A percentile compares a stretch with the other conserved stretches of the same genome.
phyloP scores from a whole-genome alignment of 768 basidiomycete species.

The Kwoniella botswanensis region DNA sequence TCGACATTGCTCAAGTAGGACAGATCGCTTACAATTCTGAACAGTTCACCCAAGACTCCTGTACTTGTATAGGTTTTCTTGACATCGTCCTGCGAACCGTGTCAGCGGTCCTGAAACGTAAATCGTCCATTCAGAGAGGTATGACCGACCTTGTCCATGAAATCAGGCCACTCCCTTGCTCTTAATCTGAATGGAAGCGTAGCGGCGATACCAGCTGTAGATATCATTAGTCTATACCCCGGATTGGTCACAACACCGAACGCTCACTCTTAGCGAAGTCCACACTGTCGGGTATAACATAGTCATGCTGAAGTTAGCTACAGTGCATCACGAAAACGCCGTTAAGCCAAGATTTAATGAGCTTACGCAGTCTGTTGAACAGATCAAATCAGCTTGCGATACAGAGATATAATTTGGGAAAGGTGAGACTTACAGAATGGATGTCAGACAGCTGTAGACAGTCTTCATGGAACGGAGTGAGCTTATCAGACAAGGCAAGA shows the following conservation, averaged over 20 bases:
- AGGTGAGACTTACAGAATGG: constrained; percentile 46
- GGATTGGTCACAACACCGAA: background rate
- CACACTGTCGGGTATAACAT: constrained; percentile 31
- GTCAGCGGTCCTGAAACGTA: background rate
- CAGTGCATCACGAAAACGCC: background rate
- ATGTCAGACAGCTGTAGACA: constrained; percentile 50
- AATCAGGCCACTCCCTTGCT: constrained; percentile 53
- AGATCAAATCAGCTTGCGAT: constrained; percentile 17
- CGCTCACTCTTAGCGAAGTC: constrained; percentile 57
- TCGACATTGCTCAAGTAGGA: background rate
- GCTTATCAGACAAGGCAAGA: constrained; percentile 46
- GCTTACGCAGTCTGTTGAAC: constrained; percentile 37
- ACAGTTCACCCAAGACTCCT: constrained; percentile 51
- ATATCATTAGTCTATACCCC: background rate
- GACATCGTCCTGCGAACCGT: constrained; percentile 24
- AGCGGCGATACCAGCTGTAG: constrained; percentile 49
- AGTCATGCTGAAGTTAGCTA: too few species aligned
- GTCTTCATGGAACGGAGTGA: constrained; percentile 30
- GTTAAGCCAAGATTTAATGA: background rate
- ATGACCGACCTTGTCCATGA: constrained; percentile 54
- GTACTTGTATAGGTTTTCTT: constrained; percentile 47
- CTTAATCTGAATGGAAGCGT: constrained; percentile 31
- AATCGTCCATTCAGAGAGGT: too few species aligned
- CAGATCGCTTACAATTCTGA: constrained; percentile 41
- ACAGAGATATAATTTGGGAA: background rate